Percentiles rank a stretch among this genome's conserved stretches.
Evolutionary conservation across 2,329 filamentous ascomycete species (phyloP).

Genomic region (Macrophomina pseudophaseolina): DNA sequence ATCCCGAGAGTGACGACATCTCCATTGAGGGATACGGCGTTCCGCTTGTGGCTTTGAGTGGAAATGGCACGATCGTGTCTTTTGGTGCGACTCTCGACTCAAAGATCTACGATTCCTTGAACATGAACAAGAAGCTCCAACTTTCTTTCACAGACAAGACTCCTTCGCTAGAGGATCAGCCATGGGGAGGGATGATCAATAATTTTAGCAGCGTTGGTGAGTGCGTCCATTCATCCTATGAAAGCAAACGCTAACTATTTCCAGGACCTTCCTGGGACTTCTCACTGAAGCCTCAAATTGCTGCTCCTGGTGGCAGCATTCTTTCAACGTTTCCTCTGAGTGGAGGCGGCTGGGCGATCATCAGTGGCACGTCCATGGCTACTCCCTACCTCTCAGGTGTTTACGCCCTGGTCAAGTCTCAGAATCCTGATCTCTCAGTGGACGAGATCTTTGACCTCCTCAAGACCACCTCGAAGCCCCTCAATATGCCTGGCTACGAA

Average conservation of each 20-base stretch:
- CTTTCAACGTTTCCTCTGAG: constrained; percentile 61
- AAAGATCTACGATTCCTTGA: neutral
- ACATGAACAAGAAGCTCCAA: neutral
- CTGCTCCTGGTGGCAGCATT: constrained; percentile 63
- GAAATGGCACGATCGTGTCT: constrained; percentile 3
- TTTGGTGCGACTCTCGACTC: neutral
- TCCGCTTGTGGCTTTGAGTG: neutral
- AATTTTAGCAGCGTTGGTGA: constrained; percentile 13
- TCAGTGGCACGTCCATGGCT: constrained; percentile 60
- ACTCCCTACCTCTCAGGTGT: constrained; percentile 32
- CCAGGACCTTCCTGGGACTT: constrained; percentile 65
- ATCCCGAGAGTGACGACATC: constrained; percentile 1
- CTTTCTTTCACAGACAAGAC: constrained; percentile 6
- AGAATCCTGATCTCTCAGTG: constrained; percentile 13
- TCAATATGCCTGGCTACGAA: constrained; percentile 28
- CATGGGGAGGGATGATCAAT: constrained; percentile 3
- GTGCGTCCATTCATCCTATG: neutral
- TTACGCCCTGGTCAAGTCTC: constrained; percentile 29
- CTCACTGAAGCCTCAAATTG: constrained; percentile 61
- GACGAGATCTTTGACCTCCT: constrained; percentile 32
- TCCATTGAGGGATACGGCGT: constrained; percentile 2
- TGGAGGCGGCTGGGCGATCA: constrained; percentile 54
- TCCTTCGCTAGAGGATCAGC: neutral
- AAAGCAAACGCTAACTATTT: neutral
- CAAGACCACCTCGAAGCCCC: constrained; percentile 31